Conservation (phyloP, 257 asterid species). For the Rhazya stricta region DNA sequence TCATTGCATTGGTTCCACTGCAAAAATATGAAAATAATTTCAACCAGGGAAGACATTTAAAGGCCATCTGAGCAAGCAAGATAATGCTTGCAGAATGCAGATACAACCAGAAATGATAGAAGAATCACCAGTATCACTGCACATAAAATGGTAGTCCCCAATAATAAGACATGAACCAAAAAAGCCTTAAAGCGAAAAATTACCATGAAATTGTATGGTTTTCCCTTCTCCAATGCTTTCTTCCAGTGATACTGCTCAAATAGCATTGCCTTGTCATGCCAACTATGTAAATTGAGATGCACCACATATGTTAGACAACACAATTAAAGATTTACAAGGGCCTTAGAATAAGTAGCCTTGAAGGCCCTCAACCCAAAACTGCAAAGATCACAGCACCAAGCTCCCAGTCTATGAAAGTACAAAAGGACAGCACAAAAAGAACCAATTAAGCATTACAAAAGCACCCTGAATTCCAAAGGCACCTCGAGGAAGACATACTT, state of each 20-base stretch:
- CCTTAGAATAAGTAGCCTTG: not conserved
- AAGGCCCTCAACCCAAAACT: not conserved
- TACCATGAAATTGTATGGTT: slow-evolving; percentile 81
- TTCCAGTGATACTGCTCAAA: slow-evolving; percentile 96
- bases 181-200: not conserved
- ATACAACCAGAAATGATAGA: not conserved
- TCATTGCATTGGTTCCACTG: slow-evolving; percentile 80
- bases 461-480: not conserved
- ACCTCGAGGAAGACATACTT: not conserved
- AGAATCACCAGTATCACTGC: not conserved
- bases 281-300: slow-evolving; percentile 40
- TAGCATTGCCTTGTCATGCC: slow-evolving; percentile 90
- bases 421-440: not conserved
- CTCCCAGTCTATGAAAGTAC: not conserved
- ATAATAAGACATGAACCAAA: not conserved
- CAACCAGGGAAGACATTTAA: not conserved
- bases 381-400: not conserved
- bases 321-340: not conserved
- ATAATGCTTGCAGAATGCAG: not conserved
- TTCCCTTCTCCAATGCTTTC: slow-evolving; percentile 62
- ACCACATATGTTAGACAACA: not conserved
- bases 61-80: not conserved
- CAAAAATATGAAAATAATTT: slow-evolving; percentile 9
- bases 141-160: not conserved
- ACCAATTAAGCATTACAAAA: not conserved